phyloP scores from a whole-genome alignment of 2,329 filamentous ascomycete genomes.

The Botrytis medusae region DNA sequence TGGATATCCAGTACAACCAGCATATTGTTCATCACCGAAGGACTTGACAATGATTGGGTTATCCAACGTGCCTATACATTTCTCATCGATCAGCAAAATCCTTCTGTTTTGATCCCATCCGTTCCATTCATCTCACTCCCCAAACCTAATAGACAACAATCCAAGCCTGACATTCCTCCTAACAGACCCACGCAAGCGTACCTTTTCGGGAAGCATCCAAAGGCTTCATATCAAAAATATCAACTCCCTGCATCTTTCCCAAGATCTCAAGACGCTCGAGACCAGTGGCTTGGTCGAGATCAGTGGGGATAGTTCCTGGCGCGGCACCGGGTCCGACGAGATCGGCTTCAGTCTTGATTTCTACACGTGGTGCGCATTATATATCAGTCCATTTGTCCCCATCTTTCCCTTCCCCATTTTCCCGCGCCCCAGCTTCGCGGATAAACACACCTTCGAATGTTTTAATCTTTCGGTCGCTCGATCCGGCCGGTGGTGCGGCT shows the following conservation, averaged over 20 bases:
- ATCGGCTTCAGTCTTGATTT: conserved; percentile 79
- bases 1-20: conserved; percentile 91
- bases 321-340: conserved; percentile 80
- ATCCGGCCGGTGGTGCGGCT: conserved; percentile 29
- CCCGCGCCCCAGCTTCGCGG: background rate
- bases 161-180: background rate
- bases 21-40: conserved; percentile 93
- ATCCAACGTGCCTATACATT: conserved; percentile 72
- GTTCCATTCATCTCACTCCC: background rate
- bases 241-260: conserved; percentile 98
- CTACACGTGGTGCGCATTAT: conserved; percentile 50
- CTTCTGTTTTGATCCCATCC: background rate
- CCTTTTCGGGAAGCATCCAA: conserved; percentile 87
- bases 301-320: conserved; percentile 83
- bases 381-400: conserved; percentile 25
- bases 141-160: background rate
- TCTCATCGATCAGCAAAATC: conserved; percentile 25
- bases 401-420: background rate
- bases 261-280: conserved; percentile 97
- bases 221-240: conserved; percentile 97
- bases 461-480: conserved; percentile 37
- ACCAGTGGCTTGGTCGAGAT: conserved; percentile 94
- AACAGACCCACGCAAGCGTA: conserved; percentile 41
- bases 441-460: conserved; percentile 38
- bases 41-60: conserved; percentile 89